A percentile compares a stretch with the other conserved stretches of the same genome.
These are phyloP conservation scores for Ophryocystis elektroscirrha DNA, from an alignment of 169 alveolate species.

Conservation along the genomic window DNA sequence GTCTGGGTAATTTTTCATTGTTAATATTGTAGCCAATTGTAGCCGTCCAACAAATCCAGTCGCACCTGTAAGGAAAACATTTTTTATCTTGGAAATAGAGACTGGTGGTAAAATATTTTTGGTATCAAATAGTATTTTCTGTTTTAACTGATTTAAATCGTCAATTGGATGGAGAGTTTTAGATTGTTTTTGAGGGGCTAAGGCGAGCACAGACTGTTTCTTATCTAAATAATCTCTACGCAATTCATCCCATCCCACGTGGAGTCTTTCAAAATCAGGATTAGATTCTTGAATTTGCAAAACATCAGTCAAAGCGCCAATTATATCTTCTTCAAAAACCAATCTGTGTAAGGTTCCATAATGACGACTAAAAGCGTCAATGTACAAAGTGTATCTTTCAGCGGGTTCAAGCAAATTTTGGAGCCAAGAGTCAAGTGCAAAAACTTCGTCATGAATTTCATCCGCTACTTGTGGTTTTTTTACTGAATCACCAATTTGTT, in stretches of 20 bases:
- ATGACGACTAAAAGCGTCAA: slow-evolving; percentile 8
- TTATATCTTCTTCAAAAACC: slow-evolving; percentile 8
- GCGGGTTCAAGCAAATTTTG: neutral
- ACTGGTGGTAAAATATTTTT: slow-evolving; percentile 14
- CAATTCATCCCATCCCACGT: neutral
- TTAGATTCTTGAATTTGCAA: neutral
- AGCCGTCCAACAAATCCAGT: slow-evolving; percentile 39
- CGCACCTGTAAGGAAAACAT: slow-evolving; percentile 30
- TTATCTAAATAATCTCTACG: neutral
- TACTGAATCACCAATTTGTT: slow-evolving; percentile 4
- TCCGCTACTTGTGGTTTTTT: slow-evolving; percentile 3
- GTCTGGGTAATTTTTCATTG: slow-evolving; percentile 1
- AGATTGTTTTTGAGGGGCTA: neutral
- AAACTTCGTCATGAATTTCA: neutral
- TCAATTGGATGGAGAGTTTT: slow-evolving; percentile 24
- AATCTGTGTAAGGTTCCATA: slow-evolving; percentile 2
- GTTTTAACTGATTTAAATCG: slow-evolving; percentile 14
- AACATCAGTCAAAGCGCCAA: slow-evolving; percentile 3
- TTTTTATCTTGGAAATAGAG: slow-evolving; percentile 13
- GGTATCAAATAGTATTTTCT: slow-evolving; percentile 17
- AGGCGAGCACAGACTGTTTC: neutral
- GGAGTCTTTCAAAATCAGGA: neutral
- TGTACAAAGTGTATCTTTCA: slow-evolving; percentile 12
- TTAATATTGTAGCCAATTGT: slow-evolving; percentile 21
- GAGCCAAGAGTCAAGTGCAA: neutral